Percentiles rank a stretch among this genome's conserved stretches.
These are phyloP conservation scores for Trebouxia sp. DNA, from an alignment of 139 green algal species.

Conservation along the genomic window DNA sequence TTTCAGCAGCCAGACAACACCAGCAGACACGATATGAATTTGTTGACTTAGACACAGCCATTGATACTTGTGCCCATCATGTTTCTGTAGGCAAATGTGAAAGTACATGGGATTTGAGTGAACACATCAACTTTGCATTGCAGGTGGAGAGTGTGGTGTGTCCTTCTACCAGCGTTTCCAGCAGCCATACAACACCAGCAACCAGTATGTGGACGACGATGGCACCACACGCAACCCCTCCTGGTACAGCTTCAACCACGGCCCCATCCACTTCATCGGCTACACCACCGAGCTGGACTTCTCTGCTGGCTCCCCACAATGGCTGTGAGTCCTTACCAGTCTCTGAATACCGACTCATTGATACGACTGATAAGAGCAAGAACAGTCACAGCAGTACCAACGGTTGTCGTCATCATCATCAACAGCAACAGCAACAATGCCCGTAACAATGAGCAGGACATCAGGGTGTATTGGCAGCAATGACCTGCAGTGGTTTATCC, in stretches of 20 bases:
- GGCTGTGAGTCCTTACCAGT: constrained; percentile 4
- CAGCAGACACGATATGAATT: not conserved
- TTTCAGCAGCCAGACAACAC: constrained; percentile 6
- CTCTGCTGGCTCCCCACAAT: constrained; percentile 21
- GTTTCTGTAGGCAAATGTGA: too few species aligned
- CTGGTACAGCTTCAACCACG: constrained; percentile 41
- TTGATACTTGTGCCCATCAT: too few species aligned
- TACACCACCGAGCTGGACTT: constrained; percentile 43
- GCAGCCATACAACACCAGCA: not conserved
- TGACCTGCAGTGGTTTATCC: too few species aligned
- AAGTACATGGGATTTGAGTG: too few species aligned
- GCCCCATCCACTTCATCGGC: constrained; percentile 40
- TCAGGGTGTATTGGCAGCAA: too few species aligned
- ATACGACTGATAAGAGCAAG: not conserved
- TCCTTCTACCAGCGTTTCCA: constrained; percentile 17
- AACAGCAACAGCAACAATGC: too few species aligned
- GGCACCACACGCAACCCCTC: not conserved
- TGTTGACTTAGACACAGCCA: too few species aligned
- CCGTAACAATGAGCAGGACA: too few species aligned
- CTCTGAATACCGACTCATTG: too few species aligned
- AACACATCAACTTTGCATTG: too few species aligned
- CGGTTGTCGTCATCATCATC: too few species aligned
- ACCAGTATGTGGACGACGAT: not conserved
- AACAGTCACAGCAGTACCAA: not conserved
- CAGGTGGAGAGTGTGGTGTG: constrained; percentile 43